phyloP scores from a whole-genome alignment of 345 rosid genomes.

The Microcos paniculata region DNA sequence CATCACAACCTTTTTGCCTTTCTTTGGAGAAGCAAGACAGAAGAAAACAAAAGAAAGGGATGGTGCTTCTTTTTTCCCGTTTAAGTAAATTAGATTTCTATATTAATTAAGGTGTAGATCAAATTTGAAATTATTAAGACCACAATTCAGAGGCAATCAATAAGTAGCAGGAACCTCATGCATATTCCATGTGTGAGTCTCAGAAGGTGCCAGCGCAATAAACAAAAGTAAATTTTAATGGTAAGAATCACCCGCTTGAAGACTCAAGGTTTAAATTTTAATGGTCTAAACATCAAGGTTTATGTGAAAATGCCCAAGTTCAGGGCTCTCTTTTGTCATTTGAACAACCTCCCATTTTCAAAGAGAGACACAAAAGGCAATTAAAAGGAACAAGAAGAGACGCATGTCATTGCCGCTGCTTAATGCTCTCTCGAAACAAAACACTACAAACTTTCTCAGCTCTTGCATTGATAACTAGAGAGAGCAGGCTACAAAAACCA shows the following conservation, averaged over 20 bases:
- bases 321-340: not conserved
- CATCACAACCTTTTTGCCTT: not conserved
- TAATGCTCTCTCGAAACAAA: not conserved
- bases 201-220: not conserved
- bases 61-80: not conserved
- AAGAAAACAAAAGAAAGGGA: not conserved
- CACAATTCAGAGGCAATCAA: not conserved
- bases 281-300: not conserved
- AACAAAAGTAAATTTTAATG: no score
- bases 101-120: not conserved
- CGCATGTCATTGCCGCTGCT: constrained; percentile 1
- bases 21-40: not conserved
- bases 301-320: not conserved
- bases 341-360: not conserved
- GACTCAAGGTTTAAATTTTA: not conserved
- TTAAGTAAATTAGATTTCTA: not conserved
- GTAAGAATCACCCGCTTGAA: not conserved
- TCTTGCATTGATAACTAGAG: not conserved
- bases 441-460: not conserved
- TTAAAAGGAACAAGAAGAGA: not conserved
- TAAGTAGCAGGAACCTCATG: not conserved
- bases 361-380: not conserved
- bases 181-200: not conserved
- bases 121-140: not conserved
- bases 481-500: not conserved